Base-by-base conservation (phyloP, 2,329 filamentous ascomycete genomes). In the Trichoderma citrinoviride region DNA sequence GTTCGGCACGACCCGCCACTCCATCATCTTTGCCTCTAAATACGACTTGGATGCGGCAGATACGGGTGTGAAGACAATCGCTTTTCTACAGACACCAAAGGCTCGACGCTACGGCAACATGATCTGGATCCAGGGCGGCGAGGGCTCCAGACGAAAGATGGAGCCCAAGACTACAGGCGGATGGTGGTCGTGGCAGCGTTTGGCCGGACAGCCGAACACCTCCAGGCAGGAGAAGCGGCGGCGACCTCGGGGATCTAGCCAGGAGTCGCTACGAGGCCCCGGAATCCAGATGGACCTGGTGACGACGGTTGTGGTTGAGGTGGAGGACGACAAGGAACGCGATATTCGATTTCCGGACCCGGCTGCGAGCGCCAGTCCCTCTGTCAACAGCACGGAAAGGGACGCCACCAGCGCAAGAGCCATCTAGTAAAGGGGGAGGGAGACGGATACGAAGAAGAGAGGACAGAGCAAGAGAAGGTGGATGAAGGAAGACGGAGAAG, bases 61-160 rank as follows among this genome's bases (percentile, higher is more conserved):
- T 19, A 80, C 80, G 0, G 84, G 84, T 0, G 68, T 86, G 8
- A 75, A 77, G 21, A 85, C 83, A 0, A 86, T 86, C 64, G 74
- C 79, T 0, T 84, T 84, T 62, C 78, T 83, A 73, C 75, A 80
- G 21, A 78, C 78, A 1, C 75, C 78, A 0, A 71, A 70, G 3
- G 73, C 72, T 10, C 73, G 75, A 4, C 73, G 72, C 21, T 79
- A 78, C 44, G 80, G 80, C 5, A 82, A 82, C 62, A 76, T 78
- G 12, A 76, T 81, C 1, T 75, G 73, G 21, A 73, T 77, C n/a
- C 73, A 75, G 23, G 75, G 75, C 1, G 75, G 75, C 40, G 56
- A 44, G 25, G 43, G 52, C 37, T 53, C 40, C 25, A 47, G 55
- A 41, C 15, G 67, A 61, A 15, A 50, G 50, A 14, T 8, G 47